Evolutionary conservation across 1,284 basidiomycete species (phyloP), one percentile per base, ranked within the genome.

Genomic region (Rhodotorula sp.): DNA sequence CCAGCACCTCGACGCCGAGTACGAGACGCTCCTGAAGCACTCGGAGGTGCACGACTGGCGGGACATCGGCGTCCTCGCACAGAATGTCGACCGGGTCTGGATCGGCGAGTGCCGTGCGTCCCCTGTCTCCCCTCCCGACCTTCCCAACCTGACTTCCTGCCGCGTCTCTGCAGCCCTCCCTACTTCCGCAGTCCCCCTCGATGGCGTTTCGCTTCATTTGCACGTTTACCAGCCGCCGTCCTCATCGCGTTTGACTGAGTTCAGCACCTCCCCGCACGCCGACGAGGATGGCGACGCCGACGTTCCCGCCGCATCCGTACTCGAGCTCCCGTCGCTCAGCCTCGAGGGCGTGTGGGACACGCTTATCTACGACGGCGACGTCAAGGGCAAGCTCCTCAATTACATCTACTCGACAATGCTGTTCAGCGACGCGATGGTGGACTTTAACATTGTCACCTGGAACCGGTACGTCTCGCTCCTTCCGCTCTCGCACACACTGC

Each of bases 381-480:
- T 98, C 81, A 99, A 99, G 82, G 83, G 89, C 67, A 90, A 89
- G 70, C 84, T 99, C 21, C 85, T 99, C 22, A 61, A 61, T 7
- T 98, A 97, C 82, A 97, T 98, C 75, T 89, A 95, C 82, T 92
- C 95, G 15, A 97, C 96, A 0, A 85, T 97, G 48, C 82, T 92
- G 27, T 90, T 99, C 78, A 93, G 92, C 46, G 93, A 97, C 78
- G 90, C 90, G 6, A 87, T 89, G 70, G 89, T 99, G 44, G 91
- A 98, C 80, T 90, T 90, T 81, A 96, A 98, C 79, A 85, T 98
- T 36, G 89, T 98, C 36, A 90, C 92, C 0, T 97, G 94, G 93
- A 98, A 97, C 81, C 88, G 95, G 85, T 85, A 53, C 70, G 82
- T 75, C 37, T 17, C 34, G 27, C 9, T 39, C 32, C 29, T 37